Conservation (phyloP, 2,329 filamentous ascomycete genomes). For the Coleophoma cylindrospora region DNA sequence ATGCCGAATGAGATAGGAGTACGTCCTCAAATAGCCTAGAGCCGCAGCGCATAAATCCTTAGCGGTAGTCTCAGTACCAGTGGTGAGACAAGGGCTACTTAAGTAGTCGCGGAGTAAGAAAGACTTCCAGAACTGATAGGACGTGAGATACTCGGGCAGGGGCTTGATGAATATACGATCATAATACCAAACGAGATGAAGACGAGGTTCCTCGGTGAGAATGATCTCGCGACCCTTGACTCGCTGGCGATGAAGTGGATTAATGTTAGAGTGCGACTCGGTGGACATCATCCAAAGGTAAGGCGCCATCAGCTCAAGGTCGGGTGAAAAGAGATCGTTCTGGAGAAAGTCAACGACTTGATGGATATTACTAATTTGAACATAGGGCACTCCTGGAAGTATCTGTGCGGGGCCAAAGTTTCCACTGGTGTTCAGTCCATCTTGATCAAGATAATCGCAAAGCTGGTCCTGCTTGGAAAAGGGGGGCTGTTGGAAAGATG, state of each 20-base stretch:
- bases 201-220: conserved; percentile 23
- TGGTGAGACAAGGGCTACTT: not conserved
- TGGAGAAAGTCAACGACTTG: not conserved
- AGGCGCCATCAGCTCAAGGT: not conserved
- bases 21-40: conserved; percentile 16
- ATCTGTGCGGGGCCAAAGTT: no score
- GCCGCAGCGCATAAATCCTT: not conserved
- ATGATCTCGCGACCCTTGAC: conserved; percentile 22
- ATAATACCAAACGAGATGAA: conserved; percentile 25
- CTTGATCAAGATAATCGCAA: no score
- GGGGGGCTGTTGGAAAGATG: no score
- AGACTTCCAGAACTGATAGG: conserved; percentile 16
- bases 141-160: conserved; percentile 19
- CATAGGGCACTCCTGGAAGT: not conserved
- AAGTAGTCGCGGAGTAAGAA: not conserved
- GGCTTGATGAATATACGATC: conserved; percentile 23
- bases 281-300: not conserved
- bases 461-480: no score
- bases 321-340: not conserved
- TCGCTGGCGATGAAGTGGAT: conserved; percentile 22
- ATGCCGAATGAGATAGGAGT: conserved; percentile 13
- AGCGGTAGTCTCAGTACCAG: not conserved
- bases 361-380: not conserved
- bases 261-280: not conserved
- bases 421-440: no score